Base-by-base conservation (phyloP, 108 stramenopile genomes). In the Parietichytrium sp. region DNA sequence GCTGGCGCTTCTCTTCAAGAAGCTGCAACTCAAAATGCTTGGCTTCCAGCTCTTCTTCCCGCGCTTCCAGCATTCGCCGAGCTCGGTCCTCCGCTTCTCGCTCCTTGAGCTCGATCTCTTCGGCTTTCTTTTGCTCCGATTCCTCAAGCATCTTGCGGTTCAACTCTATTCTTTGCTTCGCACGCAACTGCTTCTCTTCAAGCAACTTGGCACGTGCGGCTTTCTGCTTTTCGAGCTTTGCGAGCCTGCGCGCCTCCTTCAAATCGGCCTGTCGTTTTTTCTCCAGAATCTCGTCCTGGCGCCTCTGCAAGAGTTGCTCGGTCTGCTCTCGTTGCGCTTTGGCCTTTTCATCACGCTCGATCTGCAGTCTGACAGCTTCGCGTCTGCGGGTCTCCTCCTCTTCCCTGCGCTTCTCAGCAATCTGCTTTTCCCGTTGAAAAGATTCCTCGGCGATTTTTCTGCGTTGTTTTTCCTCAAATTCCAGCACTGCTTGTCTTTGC, bases 301-400 rank as follows among this genome's bases (percentile, higher is more conserved):
- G 18, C 38, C 81, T 85, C 47, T 78, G 48, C 42, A 88, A 83
- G 52, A 85, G 82, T 29, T 52, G 82, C 54, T 85, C 87, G 25
- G 88, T 83, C 31, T 84, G 77, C 29, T 81, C 55, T 27, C 82
- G 48, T 27, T 72, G 85, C 48, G 83, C 87, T 45, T 89, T 88
- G 33, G 84, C 84, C 82, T 91, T 90, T 7, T 82, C 51, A 26
- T 88, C 78, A 4, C 88, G 48, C 45, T 88, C 89, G 36, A 87
- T 84, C 3, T 89, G 89, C n/a, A 18, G 49, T 8, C 84, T 42
- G 13, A 84, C 31, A 23, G 86, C 85, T 25, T 83, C 53, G 48
- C 47, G 55, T 45, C 54, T 55, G 23, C 54, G 12, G 27, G 84
- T 47, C 29, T 78, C 54, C 16, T 82, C 86, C 49, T 83, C 48